These are phyloP conservation scores for Xylaria digitata DNA, from an alignment of 2,329 filamentous ascomycete genomes.

Conservation along the genomic window DNA sequence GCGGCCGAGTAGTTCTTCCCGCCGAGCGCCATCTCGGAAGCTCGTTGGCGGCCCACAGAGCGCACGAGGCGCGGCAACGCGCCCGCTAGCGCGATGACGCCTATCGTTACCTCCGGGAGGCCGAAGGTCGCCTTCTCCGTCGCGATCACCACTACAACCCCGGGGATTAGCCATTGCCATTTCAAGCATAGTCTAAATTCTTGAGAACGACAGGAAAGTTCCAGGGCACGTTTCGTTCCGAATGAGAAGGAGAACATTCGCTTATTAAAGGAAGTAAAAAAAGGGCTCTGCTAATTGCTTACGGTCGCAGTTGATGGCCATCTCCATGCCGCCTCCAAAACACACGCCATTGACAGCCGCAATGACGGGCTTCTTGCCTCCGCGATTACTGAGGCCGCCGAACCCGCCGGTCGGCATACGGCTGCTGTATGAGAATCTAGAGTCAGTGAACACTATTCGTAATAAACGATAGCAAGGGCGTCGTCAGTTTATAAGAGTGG, in stretches of 20 bases:
- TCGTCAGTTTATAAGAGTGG: too few relatives aligned
- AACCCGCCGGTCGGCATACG: slow-evolving; percentile 64
- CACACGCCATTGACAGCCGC: slow-evolving; percentile 81
- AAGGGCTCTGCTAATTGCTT: neutral
- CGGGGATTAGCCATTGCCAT: neutral
- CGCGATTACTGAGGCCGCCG: slow-evolving; percentile 72
- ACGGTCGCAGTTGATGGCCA: slow-evolving; percentile 75
- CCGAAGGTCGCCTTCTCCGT: slow-evolving; percentile 68
- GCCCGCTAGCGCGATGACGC: slow-evolving; percentile 77
- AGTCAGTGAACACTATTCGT: too few relatives aligned
- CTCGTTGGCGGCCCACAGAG: slow-evolving; percentile 74
- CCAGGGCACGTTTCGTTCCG: neutral
- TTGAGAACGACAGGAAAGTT: too few relatives aligned
- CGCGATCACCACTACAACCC: slow-evolving; percentile 68
- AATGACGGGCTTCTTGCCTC: slow-evolving; percentile 79
- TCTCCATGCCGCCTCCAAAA: slow-evolving; percentile 81
- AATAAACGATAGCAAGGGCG: too few relatives aligned
- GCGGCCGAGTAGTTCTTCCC: slow-evolving; percentile 69
- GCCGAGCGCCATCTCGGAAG: slow-evolving; percentile 76
- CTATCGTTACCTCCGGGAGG: slow-evolving; percentile 77
- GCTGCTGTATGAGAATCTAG: slow-evolving; percentile 26
- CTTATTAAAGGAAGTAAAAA: neutral
- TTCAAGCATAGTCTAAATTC: neutral
- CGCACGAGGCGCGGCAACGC: slow-evolving; percentile 74
- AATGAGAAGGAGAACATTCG: too few relatives aligned